phyloP scores from a whole-genome alignment of 257 asterid genomes.

The Scutellaria baicalensis region DNA sequence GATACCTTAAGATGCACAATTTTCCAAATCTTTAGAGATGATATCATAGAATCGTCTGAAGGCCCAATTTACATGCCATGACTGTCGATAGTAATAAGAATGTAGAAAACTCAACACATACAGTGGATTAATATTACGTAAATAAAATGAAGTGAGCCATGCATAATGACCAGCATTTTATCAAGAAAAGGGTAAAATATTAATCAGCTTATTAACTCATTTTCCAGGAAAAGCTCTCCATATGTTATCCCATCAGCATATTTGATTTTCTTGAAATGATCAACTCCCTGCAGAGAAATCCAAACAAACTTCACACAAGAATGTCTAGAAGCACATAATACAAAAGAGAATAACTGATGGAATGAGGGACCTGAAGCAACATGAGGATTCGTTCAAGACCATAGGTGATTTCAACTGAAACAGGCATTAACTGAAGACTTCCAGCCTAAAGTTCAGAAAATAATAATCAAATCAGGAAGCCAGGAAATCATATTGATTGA shows the following conservation, averaged over 20 bases:
- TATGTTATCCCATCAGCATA: conserved; percentile 96
- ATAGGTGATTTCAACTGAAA: conserved; percentile 93
- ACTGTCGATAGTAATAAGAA: not conserved
- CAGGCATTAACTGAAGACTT: conserved; percentile 79
- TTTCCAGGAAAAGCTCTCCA: conserved; percentile 94
- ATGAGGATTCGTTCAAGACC: conserved; percentile 97
- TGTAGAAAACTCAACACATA: not conserved
- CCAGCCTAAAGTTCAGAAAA: conserved; percentile 63
- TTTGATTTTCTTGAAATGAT: conserved; percentile 92
- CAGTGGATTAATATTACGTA: not conserved
- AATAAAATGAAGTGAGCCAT: not conserved
- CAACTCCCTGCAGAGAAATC: conserved; percentile 74
- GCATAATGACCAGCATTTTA: conserved; percentile 11
- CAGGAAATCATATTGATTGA: conserved; percentile 1
- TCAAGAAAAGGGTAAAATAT: not conserved
- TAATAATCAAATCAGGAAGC: conserved; percentile 8
- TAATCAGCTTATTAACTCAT: conserved; percentile 56
- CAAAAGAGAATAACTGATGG: conserved; percentile 9
- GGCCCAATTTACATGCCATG: not conserved
- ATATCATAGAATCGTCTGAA: not conserved
- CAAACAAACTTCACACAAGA: conserved; percentile 14
- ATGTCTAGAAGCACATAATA: conserved; percentile 6
- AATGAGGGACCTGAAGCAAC: conserved; percentile 82
- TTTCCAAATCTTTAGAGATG: not conserved
- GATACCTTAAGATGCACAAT: not conserved